Evolutionary conservation across 164 flowering plant genomes (phyloP), one percentile per base, ranked within the genome.

Genomic region (Vitis labrusca): DNA sequence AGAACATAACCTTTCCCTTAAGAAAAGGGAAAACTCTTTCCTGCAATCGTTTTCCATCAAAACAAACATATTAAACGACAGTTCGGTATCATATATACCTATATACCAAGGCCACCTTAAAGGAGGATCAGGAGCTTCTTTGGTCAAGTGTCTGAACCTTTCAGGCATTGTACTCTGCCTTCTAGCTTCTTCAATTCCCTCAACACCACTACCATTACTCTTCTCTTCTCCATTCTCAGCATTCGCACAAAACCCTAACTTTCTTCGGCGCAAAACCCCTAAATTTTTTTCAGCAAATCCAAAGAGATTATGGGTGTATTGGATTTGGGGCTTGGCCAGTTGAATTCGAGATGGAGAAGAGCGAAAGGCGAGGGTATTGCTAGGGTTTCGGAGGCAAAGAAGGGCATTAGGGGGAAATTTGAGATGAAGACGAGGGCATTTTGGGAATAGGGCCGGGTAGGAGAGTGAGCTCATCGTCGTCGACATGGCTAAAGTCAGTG

Each of bases 51-150:
- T 32, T 32, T 32, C 44, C 7, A 32, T 32, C 44, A 32, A 32
- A 32, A 32, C 44, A 32, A 32, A 32, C 44, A 32, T 8, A 32
- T 32, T 32, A 32, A 32, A 32, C 44, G 44, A 32, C 8, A 6
- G 44, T 32, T 32, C 44, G 7, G 44, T 6, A 32, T 32, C 44
- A 32, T 32, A 62, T 68, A 23, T 77, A 92, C 94, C 93, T 15
- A 92, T 76, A 78, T 88, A 78, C 86, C 80, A 92, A 47, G 97
- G 93, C 97, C 97, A 90, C 61, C 83, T 76, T n/a, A 87, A 62
- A 50, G 97, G 91, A 50, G 80, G 80, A 44, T 86, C 93, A 48
- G 97, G 89, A 73, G 82, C 94, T 79, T 88, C 93, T 68, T 87
- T 82, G 37, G 85, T 81, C 85, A 90, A 76, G 66, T 85, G 75